A percentile compares a stretch with the other conserved stretches of the same genome.
Conservation (phyloP, 2,329 filamentous ascomycete species). For the Colletotrichum tropicale region DNA sequence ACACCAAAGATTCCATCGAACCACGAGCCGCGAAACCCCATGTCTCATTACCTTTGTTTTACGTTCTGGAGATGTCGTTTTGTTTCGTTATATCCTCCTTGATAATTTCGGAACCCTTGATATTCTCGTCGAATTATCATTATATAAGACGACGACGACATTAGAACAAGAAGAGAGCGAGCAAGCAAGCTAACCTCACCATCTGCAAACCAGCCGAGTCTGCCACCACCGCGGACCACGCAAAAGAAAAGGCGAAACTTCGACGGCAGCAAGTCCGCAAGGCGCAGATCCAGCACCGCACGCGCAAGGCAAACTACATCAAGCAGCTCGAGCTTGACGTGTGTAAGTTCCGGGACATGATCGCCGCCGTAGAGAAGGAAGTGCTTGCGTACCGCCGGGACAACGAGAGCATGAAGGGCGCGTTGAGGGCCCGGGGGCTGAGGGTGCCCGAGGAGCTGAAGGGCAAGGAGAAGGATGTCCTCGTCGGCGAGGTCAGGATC, state of each 20-base stretch:
- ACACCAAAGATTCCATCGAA: neutral
- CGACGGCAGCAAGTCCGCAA: slow-evolving; percentile 57
- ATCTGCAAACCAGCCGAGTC: neutral
- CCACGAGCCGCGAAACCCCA: neutral
- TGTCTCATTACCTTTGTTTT: neutral
- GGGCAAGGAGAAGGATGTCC: neutral
- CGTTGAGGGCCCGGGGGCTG: slow-evolving; percentile 31
- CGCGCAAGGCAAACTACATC: slow-evolving; percentile 60
- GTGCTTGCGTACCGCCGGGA: slow-evolving; percentile 38
- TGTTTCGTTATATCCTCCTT: neutral
- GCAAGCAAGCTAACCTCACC: neutral
- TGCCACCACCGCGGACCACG: neutral
- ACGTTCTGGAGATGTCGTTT: neutral
- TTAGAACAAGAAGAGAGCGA: neutral
- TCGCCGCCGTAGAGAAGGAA: slow-evolving; percentile 46
- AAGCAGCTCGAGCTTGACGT: slow-evolving; percentile 59
- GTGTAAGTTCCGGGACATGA: slow-evolving; percentile 49
- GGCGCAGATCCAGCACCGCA: slow-evolving; percentile 60
- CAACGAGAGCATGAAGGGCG: slow-evolving; percentile 46
- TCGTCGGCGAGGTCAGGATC: neutral
- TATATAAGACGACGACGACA: neutral
- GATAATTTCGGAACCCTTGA: neutral
- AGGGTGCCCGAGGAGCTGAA: neutral
- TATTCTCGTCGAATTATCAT: neutral
- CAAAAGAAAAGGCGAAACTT: slow-evolving; percentile 45